phyloP scores from a whole-genome alignment of 306 rosid species.

The barrel medic (Medicago truncatula) region DNA sequence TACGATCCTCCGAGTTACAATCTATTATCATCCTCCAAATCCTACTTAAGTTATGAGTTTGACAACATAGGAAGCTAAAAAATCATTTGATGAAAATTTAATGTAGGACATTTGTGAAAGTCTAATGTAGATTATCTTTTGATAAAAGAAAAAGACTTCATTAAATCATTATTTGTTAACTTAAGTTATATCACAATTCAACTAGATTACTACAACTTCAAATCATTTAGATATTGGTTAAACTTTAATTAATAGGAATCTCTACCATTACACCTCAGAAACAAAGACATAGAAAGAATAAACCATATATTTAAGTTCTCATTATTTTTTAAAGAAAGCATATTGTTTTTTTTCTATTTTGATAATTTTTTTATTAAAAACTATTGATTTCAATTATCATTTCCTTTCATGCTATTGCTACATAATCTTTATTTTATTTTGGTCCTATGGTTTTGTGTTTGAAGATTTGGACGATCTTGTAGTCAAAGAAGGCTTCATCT shows the following conservation, averaged over 20 bases:
- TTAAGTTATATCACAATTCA: too few species aligned
- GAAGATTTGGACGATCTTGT: slow-evolving; percentile 57
- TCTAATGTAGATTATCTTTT: not conserved
- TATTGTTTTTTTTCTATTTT: not conserved
- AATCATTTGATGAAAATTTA: too few species aligned
- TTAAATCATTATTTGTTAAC: too few species aligned
- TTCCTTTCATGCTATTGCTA: slow-evolving; percentile 8
- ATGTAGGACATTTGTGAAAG: too few species aligned
- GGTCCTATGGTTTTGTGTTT: slow-evolving; percentile 40
- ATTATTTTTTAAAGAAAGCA: slow-evolving; percentile 8
- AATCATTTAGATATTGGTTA: too few species aligned
- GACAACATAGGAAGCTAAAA: too few species aligned
- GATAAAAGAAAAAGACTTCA: too few species aligned
- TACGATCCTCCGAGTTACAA: too few species aligned
- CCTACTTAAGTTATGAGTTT: too few species aligned
- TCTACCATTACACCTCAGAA: not conserved
- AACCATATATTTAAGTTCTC: not conserved
- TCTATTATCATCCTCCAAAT: too few species aligned
- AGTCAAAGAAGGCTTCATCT: slow-evolving; percentile 90
- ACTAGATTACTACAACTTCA: too few species aligned
- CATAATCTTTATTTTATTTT: not conserved
- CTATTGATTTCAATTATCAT: not conserved
- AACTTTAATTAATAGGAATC: not conserved
- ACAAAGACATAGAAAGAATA: not conserved
- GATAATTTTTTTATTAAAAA: not conserved